These are phyloP conservation scores for Fusarium floridanum DNA, from an alignment of 2,329 filamentous ascomycete genomes.

Conservation along the genomic window DNA sequence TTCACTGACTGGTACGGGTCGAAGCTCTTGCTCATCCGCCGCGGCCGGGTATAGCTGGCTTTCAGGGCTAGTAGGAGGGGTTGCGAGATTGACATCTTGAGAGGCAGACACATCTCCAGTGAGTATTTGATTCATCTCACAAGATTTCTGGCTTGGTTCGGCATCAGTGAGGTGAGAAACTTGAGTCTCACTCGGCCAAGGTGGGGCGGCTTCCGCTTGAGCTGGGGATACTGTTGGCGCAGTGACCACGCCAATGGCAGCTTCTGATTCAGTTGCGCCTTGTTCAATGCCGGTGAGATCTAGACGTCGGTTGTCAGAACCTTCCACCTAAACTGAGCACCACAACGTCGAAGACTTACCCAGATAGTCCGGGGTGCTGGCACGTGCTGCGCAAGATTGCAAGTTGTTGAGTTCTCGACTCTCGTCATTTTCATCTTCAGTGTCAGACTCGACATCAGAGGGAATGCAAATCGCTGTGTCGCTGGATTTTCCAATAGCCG, in stretches of 20 bases:
- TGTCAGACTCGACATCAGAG: neutral
- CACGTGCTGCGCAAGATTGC: neutral
- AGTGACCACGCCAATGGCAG: neutral
- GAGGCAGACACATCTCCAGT: too few relatives aligned
- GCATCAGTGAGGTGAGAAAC: neutral
- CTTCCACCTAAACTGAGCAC: neutral
- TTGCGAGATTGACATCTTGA: too few relatives aligned
- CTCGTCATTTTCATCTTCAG: conserved; percentile 9
- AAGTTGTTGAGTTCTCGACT: neutral
- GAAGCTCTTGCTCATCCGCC: too few relatives aligned
- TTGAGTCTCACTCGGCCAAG: neutral
- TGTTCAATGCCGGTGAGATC: neutral
- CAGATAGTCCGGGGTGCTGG: neutral
- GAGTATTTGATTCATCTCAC: too few relatives aligned
- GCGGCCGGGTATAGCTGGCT: too few relatives aligned
- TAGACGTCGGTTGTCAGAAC: neutral
- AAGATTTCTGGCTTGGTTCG: too few relatives aligned
- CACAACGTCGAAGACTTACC: neutral
- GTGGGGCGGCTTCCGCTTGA: neutral
- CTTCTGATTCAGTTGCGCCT: neutral
- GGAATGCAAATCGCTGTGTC: neutral
- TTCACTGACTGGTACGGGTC: too few relatives aligned
- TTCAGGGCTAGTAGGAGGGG: too few relatives aligned
- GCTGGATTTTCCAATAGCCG: neutral
- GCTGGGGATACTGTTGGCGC: neutral